phyloP scores from a whole-genome alignment of 140 eudicot species.

The Anethum foeniculum region DNA sequence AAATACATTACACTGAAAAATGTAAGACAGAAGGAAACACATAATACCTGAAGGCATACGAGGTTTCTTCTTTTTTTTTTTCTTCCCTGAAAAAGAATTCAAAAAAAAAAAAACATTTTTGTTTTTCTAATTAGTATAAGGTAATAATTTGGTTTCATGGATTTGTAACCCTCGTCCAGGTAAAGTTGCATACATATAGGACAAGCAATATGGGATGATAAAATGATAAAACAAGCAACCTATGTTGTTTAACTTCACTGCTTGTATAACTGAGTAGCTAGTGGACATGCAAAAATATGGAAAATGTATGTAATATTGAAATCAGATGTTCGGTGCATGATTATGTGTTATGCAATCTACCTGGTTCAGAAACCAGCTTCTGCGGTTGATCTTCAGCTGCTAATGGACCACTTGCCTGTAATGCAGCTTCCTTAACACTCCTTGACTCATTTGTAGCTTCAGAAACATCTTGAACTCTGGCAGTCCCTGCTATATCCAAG shows the following conservation, averaged over 20 bases:
- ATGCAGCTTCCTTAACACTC: constrained; percentile 66
- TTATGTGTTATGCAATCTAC: constrained; percentile 22
- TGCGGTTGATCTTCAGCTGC: constrained; percentile 78
- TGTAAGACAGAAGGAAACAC: constrained; percentile 5
- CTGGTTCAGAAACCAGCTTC: constrained; percentile 65
- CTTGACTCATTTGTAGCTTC: constrained; percentile 76
- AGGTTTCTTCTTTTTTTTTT: constrained; percentile 87
- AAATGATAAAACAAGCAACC: neutral
- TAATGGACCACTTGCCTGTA: constrained; percentile 59
- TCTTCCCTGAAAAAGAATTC: constrained; percentile 47
- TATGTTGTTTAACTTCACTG: neutral
- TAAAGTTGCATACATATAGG: neutral
- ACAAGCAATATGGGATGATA: neutral
- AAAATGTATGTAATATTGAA: neutral
- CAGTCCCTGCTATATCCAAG: constrained; percentile 31
- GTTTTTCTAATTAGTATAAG: neutral
- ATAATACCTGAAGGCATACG: constrained; percentile 57
- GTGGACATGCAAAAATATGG: neutral
- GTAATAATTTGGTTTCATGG: neutral
- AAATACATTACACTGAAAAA: neutral
- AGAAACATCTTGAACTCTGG: constrained; percentile 56
- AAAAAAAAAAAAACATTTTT: neutral
- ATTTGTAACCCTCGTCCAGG: neutral
- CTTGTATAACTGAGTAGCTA: neutral
- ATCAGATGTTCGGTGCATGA: neutral